These are phyloP conservation scores for Vitis hybrid DNA, from an alignment of 177 flowering plant genomes.

Conservation along the genomic window DNA sequence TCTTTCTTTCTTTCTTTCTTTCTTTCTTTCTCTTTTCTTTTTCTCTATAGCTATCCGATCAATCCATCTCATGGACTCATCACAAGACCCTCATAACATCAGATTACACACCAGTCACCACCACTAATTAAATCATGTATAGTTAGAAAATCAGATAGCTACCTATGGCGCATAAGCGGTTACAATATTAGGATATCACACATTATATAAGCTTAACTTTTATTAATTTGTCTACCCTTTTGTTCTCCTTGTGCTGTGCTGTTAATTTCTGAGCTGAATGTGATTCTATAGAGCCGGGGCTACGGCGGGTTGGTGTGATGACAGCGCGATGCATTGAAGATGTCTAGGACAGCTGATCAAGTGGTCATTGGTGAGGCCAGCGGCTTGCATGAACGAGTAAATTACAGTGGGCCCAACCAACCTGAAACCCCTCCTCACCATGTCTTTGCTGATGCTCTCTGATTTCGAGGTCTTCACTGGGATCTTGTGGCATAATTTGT, in stretches of 20 bases:
- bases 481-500: conserved; percentile 64
- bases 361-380: conserved; percentile 87
- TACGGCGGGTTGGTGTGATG: conserved; percentile 19
- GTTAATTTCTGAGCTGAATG: background rate
- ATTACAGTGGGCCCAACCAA: conserved; percentile 80
- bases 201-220: no score
- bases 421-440: conserved; percentile 83
- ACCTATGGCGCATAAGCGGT: background rate
- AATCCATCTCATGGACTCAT: background rate
- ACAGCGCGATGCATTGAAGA: conserved; percentile 44
- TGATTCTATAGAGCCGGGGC: conserved; percentile 18
- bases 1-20: no score
- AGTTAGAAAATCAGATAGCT: conserved; percentile 23
- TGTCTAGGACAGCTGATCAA: conserved; percentile 64
- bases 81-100: conserved; percentile 5
- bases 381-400: conserved; percentile 88
- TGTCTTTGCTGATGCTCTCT: conserved; percentile 90
- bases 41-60: background rate
- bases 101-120: background rate
- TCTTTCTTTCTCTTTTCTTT: no score
- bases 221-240: no score
- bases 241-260: background rate
- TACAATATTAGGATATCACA: no score
- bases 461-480: conserved; percentile 95
- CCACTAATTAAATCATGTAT: background rate